A percentile compares a stretch with the other conserved stretches of the same genome.
Evolutionary conservation across 2,329 filamentous ascomycete genomes (phyloP).

Genomic region (Leptographium galeiforme): DNA sequence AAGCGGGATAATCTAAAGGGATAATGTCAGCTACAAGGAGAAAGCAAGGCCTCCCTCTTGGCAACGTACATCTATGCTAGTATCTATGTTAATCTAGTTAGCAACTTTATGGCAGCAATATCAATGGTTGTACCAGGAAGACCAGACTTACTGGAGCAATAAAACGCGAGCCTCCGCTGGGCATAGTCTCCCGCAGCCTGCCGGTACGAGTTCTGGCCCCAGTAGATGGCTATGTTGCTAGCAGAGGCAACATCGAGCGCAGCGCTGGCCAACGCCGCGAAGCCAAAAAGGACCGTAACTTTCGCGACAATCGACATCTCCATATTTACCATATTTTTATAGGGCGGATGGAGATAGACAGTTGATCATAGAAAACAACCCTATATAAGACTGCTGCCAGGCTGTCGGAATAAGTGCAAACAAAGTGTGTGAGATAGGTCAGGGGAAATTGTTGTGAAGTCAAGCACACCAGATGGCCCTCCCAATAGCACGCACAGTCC

Average conservation of each 20-base stretch:
- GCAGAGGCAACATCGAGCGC: conserved; percentile 31
- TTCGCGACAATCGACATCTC: conserved; percentile 1
- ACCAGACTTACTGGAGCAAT: conserved; percentile 39
- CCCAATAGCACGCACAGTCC: no score
- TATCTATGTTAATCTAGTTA: background rate
- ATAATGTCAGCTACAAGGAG: background rate
- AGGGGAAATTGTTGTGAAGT: no score
- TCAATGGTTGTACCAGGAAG: no score
- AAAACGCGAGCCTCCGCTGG: conserved; percentile 42
- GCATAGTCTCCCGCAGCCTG: conserved; percentile 28
- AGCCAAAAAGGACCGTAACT: conserved; percentile 5
- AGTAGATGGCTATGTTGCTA: conserved; percentile 51
- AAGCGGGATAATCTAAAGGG: conserved; percentile 43
- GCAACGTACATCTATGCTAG: background rate
- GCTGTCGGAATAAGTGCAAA: no score
- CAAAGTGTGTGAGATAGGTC: no score
- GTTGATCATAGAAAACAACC: background rate
- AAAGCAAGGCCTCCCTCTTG: background rate
- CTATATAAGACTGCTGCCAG: no score
- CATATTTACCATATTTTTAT: background rate
- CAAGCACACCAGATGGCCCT: no score
- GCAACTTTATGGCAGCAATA: background rate
- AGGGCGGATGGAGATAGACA: background rate
- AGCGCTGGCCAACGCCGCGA: conserved; percentile 16
- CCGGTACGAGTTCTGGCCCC: conserved; percentile 54